Base-by-base conservation (phyloP, 192 early-diverging fungal genomes). In the Entomortierella parvispora region DNA sequence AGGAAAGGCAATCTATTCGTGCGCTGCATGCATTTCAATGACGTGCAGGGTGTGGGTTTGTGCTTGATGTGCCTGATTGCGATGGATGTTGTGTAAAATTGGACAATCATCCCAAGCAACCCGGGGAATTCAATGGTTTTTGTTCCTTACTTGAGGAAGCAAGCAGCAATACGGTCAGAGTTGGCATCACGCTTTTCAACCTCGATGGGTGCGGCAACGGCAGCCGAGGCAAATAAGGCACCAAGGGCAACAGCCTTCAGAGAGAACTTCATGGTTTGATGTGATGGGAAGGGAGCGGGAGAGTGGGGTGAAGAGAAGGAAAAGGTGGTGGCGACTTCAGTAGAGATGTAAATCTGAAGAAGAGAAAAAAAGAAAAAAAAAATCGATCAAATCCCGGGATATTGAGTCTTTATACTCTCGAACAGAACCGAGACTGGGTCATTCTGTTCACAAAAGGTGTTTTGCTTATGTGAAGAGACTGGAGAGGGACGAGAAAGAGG, bases 181-280 rank as follows among this genome's bases (percentile, higher is more conserved):
- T 54, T 65, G 42, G 51, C 50, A 54, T 65, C 62, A 34, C 62
- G 62, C 51, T 65, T 65, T 26, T 65, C 62, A n/a, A 56, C 22
- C 10, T 56, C 54, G 32, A 65, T n/a, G 51, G 62, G 62, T 25
- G 62, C 62, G 31, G 42, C 62, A 45, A 45, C 28, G 7, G 40
- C 51, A 12, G 37, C 26, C 23, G 62, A 55, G 37, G 62, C 51
- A 4, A 45, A 10, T 18, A 65, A 31, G 17, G 62, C 62, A 31
- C 42, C 22, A 28, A 65, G 2, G 49, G 62, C 40, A 20, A 22
- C 62, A 33, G 42, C 50, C 29, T 65, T 65, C 62, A 65, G 28
- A 26, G 62, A 65, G 51, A 65, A 65, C 62, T 65, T 65, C 62
- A 65, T 65, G 34, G 4, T 31, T 31, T 18, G 23, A 15, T 8